phyloP scores from a whole-genome alignment of 2,329 filamentous ascomycete genomes.

The Botrytis sinoallii region DNA sequence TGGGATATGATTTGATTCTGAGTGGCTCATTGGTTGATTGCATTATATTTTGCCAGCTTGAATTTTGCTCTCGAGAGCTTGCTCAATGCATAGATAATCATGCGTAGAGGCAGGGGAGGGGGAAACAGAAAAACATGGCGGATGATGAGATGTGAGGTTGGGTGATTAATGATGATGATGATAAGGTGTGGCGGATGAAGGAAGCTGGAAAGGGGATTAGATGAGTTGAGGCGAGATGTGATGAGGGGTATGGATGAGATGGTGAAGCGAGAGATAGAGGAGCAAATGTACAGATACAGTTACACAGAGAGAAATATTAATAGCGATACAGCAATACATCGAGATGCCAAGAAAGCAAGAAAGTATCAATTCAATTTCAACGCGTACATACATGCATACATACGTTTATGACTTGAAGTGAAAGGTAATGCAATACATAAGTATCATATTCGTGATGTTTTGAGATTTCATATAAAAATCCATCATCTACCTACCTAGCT shows the following conservation, averaged over 20 bases:
- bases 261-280: not conserved
- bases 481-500: not conserved
- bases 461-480: not conserved
- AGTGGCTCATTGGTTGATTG: slow-evolving; percentile 4
- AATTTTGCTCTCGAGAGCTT: not conserved
- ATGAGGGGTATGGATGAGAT: not conserved
- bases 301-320: not conserved
- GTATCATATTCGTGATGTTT: not conserved
- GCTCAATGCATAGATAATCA: not conserved
- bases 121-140: not conserved
- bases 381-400: not conserved
- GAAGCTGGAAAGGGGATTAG: not conserved
- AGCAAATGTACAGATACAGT: not conserved
- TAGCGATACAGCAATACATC: not conserved
- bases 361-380: not conserved
- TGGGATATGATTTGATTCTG: slow-evolving; percentile 7
- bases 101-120: not conserved
- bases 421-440: not conserved
- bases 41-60: slow-evolving; percentile 1
- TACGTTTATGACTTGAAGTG: not conserved
- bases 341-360: not conserved
- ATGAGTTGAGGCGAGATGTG: not conserved
- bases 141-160: not conserved
- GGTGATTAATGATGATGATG: not conserved
- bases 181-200: not conserved